A percentile compares a stretch with the other conserved stretches of the same genome.
These are phyloP conservation scores for Saturnispora serradocipensis DNA, from an alignment of 805 yeast species.

Conservation along the genomic window DNA sequence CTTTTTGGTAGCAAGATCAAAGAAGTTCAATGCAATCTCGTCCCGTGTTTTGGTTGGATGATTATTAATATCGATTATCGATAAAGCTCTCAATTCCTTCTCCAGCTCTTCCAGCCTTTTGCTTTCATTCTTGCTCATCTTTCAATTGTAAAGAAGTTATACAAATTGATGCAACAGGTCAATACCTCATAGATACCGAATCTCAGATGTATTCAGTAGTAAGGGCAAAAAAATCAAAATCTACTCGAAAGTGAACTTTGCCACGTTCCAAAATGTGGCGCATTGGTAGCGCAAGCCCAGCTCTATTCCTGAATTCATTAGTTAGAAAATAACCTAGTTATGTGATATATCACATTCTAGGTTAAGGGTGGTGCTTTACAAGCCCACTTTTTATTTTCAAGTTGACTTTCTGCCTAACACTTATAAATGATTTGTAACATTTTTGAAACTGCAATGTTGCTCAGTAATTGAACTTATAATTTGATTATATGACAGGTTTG, in stretches of 20 bases:
- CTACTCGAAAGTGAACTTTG: not conserved
- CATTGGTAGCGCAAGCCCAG: not conserved
- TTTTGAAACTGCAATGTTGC: constrained; percentile 3
- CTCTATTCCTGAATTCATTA: too few relatives aligned
- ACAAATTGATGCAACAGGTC: not conserved
- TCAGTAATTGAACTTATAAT: not conserved
- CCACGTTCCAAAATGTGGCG: not conserved
- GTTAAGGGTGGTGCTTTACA: not conserved
- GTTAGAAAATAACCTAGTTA: not conserved
- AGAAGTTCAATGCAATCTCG: constrained; percentile 47
- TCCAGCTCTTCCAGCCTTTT: constrained; percentile 14
- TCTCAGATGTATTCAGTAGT: not conserved
- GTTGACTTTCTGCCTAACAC: not conserved
- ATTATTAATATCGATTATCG: constrained; percentile 19
- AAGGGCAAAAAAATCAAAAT: not conserved
- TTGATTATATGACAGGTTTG: constrained; percentile 2
- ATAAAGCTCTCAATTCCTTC: constrained; percentile 16
- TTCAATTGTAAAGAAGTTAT: not conserved
- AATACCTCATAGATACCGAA: not conserved
- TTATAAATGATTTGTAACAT: constrained; percentile 1
- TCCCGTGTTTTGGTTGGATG: constrained; percentile 26
- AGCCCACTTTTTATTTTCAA: too few relatives aligned
- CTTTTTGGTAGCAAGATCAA: constrained; percentile 61
- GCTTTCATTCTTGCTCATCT: not conserved
- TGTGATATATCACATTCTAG: not conserved